Base-by-base conservation (phyloP, 2,329 filamentous ascomycete genomes). In the Colletotrichum kahawae region DNA sequence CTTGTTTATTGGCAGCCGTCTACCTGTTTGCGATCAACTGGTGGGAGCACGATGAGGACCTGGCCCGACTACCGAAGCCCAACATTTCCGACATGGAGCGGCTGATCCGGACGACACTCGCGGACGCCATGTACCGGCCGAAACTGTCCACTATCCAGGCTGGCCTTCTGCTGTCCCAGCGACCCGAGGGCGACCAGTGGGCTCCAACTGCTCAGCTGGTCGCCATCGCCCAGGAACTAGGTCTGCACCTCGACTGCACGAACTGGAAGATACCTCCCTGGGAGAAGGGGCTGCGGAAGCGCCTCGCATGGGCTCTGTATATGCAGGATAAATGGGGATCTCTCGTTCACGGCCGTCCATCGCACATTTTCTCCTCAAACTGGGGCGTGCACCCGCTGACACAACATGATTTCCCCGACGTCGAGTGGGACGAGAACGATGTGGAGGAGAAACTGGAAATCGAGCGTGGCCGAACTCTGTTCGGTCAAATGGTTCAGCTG, bases 311-410 rank as follows among this genome's bases (percentile, higher is more conserved):
- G 95, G 95, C 95, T 3, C 84, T 98, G 66, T 98, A 97, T 82
- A 96, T 97, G 93, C 95, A 98, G 84, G 96, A 98, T 84, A 97
- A 90, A 83, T 98, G 95, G 95, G 95, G 94, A 18, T 93, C 95
- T 3, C 87, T 98, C 24, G 93, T 97, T 29, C 94, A 97, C 80
- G 95, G 95, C 62, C 92, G 95, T 13, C 95, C 95, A 1, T 97
- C 95, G 6, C 95, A 97, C 78, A 90, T 92, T 54, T 90, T 91
- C 77, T 83, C 87, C 24, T 85, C 88, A 62, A 92, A 97, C 82
- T 98, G 95, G 95, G 95, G 93, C 2, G 95, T 98, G 7, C 88
- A 89, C 73, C 82, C 87, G 8, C 89, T 95, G n/a, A 88, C 86
- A 6, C 83, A 88, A 60, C 91, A 92, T 72, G 94, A 96, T 82